Evolutionary conservation across 2,329 filamentous ascomycete species (phyloP).

Genomic region (Scedosporium dehoogii): DNA sequence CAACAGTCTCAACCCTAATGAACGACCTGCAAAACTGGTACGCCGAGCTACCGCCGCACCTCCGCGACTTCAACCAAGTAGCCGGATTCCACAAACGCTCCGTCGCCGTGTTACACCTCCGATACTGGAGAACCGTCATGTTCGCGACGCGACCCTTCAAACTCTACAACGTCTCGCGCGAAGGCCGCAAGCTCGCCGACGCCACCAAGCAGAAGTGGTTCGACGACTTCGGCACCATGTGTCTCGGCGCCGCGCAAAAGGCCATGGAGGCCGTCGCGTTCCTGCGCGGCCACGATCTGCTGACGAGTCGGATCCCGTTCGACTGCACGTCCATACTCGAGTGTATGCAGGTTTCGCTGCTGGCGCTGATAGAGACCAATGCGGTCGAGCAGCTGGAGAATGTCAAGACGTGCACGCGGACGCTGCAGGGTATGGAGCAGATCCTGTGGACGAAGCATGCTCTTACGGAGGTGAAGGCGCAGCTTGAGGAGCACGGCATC

Average conservation of each 20-base stretch:
- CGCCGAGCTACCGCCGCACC: slow-evolving; percentile 14
- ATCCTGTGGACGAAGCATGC: slow-evolving; percentile 16
- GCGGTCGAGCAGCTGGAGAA: slow-evolving; percentile 5
- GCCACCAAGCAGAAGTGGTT: slow-evolving; percentile 14
- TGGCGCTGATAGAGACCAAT: slow-evolving; percentile 10
- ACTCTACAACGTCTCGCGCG: slow-evolving; percentile 13
- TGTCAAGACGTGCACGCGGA: slow-evolving; percentile 11
- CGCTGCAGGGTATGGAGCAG: slow-evolving; percentile 17
- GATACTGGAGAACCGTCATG: slow-evolving; percentile 9
- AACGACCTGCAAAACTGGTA: slow-evolving; percentile 13
- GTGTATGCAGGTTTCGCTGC: slow-evolving; percentile 16
- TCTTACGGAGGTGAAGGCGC: slow-evolving; percentile 15
- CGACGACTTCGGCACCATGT: slow-evolving; percentile 13
- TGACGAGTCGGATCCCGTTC: slow-evolving; percentile 15
- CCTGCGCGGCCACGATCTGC: slow-evolving; percentile 13
- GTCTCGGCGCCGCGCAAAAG: slow-evolving; percentile 14
- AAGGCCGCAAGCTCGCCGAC: slow-evolving; percentile 3
- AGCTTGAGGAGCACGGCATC: slow-evolving; percentile 4
- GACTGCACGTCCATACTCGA: slow-evolving; percentile 15
- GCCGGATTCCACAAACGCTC: slow-evolving; percentile 15
- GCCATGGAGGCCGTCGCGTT: slow-evolving; percentile 12
- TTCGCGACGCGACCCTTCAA: slow-evolving; percentile 13
- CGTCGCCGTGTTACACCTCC: slow-evolving; percentile 15
- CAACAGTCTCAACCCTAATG: slow-evolving; percentile 12
- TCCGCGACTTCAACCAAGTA: slow-evolving; percentile 13